A percentile compares a stretch with the other conserved stretches of the same genome.
Evolutionary conservation across 2,329 filamentous ascomycete genomes (phyloP).

Genomic region (Botrytis galanthina): DNA sequence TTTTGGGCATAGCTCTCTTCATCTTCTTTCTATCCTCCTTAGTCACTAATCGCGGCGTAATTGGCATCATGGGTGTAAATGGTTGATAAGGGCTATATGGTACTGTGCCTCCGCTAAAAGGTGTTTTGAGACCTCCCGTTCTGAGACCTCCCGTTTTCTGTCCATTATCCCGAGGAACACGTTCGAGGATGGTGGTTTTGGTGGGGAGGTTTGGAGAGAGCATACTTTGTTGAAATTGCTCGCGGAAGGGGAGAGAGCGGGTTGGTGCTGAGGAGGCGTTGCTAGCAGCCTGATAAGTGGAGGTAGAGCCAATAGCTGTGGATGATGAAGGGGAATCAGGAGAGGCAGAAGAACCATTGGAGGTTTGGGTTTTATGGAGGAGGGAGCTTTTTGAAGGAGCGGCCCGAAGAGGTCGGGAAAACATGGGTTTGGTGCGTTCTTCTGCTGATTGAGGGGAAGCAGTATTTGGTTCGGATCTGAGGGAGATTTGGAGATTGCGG

Average conservation of each 20-base stretch:
- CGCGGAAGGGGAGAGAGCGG: constrained; percentile 56
- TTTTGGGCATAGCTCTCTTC: constrained; percentile 60
- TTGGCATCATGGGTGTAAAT: constrained; percentile 70
- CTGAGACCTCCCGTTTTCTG: constrained; percentile 46
- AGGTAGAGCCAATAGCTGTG: constrained; percentile 3
- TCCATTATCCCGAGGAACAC: constrained; percentile 50
- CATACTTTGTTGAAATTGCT: constrained; percentile 54
- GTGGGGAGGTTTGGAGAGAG: constrained; percentile 41
- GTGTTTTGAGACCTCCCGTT: constrained; percentile 57
- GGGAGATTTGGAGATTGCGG: constrained; percentile 21
- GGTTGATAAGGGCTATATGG: constrained; percentile 81
- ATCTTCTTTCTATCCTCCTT: constrained; percentile 68
- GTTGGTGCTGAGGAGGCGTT: constrained; percentile 24
- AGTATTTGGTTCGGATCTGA: constrained; percentile 30
- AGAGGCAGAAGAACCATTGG: constrained; percentile 7
- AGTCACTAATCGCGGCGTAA: constrained; percentile 73
- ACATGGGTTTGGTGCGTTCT: not conserved
- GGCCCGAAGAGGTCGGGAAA: constrained; percentile 15
- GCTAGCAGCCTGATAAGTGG: constrained; percentile 13
- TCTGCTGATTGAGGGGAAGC: constrained; percentile 24
- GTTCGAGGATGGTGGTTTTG: constrained; percentile 65
- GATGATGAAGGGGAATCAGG: constrained; percentile 16
- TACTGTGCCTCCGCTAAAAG: constrained; percentile 58
- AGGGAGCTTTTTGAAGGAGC: constrained; percentile 16
- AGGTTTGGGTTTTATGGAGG: not conserved